Base-by-base conservation (phyloP, 371 early-diverging fungal genomes). In the Dinochytrium kinnereticum region DNA sequence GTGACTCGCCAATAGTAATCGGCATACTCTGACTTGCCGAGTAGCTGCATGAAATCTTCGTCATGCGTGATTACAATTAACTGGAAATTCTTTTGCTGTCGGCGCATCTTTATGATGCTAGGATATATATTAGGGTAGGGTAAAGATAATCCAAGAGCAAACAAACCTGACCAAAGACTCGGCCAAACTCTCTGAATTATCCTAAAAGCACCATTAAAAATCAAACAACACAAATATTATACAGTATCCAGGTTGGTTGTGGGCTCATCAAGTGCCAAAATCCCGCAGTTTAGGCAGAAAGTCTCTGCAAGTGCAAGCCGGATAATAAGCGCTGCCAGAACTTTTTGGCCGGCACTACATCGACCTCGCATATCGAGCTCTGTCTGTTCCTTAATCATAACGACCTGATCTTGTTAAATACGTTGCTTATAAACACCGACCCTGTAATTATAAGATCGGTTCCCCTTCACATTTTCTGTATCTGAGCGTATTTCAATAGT, bases 61-160 rank as follows among this genome's bases (percentile, higher is more conserved):
- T 99, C 99, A 80, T 99, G 99, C 17, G 99, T 99, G 74, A 99
- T 99, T 38, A 99, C 88, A 44, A 99, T 90, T 55, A 99, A 86
- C 84, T 99, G 99, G 77, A 99, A 98, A 81, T 96, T 96, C 64
- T 86, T 77, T 78, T 98, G 96, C 49, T 81, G 81, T 39, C 90
- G 84, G 1, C 96, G 89, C n/a, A 83, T 78, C 73, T 90, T 81
- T 68, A 98, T 92, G 51, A 98, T 91, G 33, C 91, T 92, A 77
- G 28, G 55, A 0, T 68, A 51, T 13, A 38, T 31, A 31, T 70
- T 34, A 71, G 13, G 64, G 67, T 24, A 68, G 13, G 19, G 44
- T 38, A 24, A 13, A 65, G 34, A 1, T 33, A 19, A 55, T 10
- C 33, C 30, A 13, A 38, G 31, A 73, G 49, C 15, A 28, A 24